Evolutionary conservation across 768 basidiomycete species (phyloP).

Genomic region (Psilocybe sp.): DNA sequence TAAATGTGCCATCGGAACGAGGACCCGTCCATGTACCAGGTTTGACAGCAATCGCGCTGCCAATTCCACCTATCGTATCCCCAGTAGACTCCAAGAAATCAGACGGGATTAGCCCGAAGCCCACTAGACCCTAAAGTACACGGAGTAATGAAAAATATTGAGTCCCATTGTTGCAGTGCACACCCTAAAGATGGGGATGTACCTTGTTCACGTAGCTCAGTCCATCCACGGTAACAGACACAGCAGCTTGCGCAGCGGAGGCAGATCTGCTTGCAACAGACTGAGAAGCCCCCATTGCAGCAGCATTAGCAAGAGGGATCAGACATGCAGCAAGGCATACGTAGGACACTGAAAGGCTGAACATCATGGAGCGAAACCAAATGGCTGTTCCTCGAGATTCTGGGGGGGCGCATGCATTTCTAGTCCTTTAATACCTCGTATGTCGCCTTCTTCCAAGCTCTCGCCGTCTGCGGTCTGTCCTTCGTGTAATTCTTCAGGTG

Average conservation of each 20-base stretch:
- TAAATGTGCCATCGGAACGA: conserved; percentile 33
- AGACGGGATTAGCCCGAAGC: conserved; percentile 59
- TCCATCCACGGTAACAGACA: conserved; percentile 10
- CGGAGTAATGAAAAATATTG: neutral
- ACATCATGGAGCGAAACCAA: no score
- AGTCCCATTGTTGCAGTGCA: neutral
- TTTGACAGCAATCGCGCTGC: conserved; percentile 60
- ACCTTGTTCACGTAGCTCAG: conserved; percentile 15
- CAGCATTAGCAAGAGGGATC: neutral
- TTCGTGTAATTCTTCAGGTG: no score
- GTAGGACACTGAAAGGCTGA: neutral
- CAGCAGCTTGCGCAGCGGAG: conserved; percentile 9
- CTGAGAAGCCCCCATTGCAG: neutral
- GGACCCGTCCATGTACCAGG: conserved; percentile 37
- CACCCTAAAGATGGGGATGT: neutral
- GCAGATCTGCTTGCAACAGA: conserved; percentile 2
- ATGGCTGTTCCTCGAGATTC: no score
- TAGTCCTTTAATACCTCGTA: no score
- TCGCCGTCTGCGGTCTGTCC: no score
- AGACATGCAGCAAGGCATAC: neutral
- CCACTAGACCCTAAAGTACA: conserved; percentile 46
- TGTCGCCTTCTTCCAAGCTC: no score
- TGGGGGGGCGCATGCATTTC: no score
- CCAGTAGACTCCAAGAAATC: conserved; percentile 54
- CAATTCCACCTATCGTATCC: conserved; percentile 61